Evolutionary conservation across 2,329 filamentous ascomycete species (phyloP), one percentile per base, ranked within the genome.

Genomic region (Fusarium sp.): DNA sequence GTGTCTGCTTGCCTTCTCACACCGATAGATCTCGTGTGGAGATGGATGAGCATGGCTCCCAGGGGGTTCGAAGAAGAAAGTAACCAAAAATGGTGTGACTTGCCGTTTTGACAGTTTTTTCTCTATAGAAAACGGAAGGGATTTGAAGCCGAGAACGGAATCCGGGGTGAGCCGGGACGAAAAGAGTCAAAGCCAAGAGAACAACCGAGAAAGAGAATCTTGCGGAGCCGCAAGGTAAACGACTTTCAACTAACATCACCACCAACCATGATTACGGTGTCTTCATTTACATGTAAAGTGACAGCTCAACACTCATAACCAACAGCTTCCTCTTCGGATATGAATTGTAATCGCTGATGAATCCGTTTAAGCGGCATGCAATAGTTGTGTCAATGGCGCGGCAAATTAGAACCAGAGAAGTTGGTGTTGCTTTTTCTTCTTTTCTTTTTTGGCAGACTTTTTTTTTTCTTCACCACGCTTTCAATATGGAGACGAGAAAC

Each of bases 81-180:
- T 30, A 64, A 18, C n/a, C 37, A 14, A 57, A 41, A 68, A 71
- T 73, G 68, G 71, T 14, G 71, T 69, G 67, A 60, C 57, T 10
- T 50, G 25, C 30, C 41, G 57, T 7, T 45, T n/a, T 11, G 4
- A 18, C 23, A 10, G 6, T 54, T 25, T 43, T 14, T 43, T 59
- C 27, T 13, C 27, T 54, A 23, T 16, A 59, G 20, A 14, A 13
- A 57, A 35, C 39, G 27, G 58, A 25, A 41, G 9, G 32, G 23
- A 52, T n/a, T 48, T 32, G 18, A n/a, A 20, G 34, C 59, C 39
- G 39, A 50, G 11, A 13, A 18, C 25, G 39, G 48, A 70, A 74
- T 68, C 71, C 71, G 65, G 71, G 57, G 70, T 68, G 30, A 68
- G 50, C 68, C 71, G 71, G 66, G 43, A 60, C 41, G 43, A 45